These are phyloP conservation scores for Stereum hirsutum DNA, from an alignment of 1,284 basidiomycete genomes.

Conservation along the genomic window DNA sequence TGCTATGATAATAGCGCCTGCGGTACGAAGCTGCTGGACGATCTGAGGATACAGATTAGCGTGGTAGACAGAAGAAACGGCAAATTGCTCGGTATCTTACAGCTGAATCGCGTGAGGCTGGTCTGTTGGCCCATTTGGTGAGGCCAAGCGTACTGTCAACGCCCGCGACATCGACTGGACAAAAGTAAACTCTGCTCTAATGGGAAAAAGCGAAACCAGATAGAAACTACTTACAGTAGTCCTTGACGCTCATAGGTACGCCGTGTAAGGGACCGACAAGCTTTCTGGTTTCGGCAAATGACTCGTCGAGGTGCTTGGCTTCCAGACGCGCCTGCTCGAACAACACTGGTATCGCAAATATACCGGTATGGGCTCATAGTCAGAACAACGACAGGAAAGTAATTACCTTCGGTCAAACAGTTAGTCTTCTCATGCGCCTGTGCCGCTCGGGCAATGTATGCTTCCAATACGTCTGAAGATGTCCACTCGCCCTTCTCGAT, in stretches of 20 bases:
- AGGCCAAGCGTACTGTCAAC: conserved; percentile 25
- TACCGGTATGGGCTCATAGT: background rate
- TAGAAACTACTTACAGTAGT: no score
- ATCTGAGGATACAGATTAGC: conserved; percentile 18
- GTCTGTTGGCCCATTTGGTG: conserved; percentile 55
- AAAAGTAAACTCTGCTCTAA: background rate
- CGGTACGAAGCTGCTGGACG: conserved; percentile 33
- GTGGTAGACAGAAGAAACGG: background rate
- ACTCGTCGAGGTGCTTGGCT: conserved; percentile 56
- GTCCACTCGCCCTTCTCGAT: conserved; percentile 64
- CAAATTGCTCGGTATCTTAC: no score
- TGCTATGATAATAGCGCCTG: conserved; percentile 49
- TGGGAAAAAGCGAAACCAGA: conserved; percentile 17
- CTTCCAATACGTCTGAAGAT: conserved; percentile 60
- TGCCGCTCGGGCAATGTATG: conserved; percentile 61
- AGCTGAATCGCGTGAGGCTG: conserved; percentile 45
- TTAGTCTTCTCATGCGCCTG: conserved; percentile 62
- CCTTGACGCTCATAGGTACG: conserved; percentile 74
- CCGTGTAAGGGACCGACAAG: conserved; percentile 75
- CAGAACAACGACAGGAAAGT: background rate
- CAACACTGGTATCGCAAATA: conserved; percentile 38
- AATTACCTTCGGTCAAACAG: conserved; percentile 70
- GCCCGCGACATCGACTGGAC: conserved; percentile 6
- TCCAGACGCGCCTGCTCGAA: conserved; percentile 57
- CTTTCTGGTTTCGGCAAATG: conserved; percentile 50